Base-by-base conservation (phyloP, 805 yeast species). In the Saturnispora silvae region DNA sequence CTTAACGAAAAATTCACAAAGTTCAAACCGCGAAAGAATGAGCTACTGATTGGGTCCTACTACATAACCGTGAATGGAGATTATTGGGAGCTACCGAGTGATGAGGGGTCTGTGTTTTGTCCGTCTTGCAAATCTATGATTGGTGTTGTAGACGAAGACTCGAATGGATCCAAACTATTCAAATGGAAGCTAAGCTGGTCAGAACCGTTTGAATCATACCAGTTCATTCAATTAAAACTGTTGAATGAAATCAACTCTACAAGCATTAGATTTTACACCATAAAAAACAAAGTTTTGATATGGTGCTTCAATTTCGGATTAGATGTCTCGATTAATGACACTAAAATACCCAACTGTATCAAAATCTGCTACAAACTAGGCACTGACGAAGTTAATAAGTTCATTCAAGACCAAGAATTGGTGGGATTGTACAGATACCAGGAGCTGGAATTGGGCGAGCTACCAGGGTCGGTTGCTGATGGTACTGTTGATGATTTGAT, bases 241-340 rank as follows among this genome's bases (percentile, higher is more conserved):
- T 34, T 65, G 18, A 72, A 68, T 32, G 54, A 60, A 5, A 60
- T 68, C n/a, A 63, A 61, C 30, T 58, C 64, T 3, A 59, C 58
- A 29, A 70, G 73, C 0, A 52, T 63, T 1, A 42, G 72, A 23
- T 55, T 59, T 22, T 61, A 60, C 34, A 43, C 61, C 7, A 43
- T 51, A 1, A 46, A 50, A 22, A 34, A 35, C 5, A 27, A 33
- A 16, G 20, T 52, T 1, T 40, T 60, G 33, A 30, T 70, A 2
- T 75, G 81, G 79, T 66, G 75, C 9, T 68, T 75, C 48, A 72
- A 64, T 46, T 52, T 59, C 20, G 68, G 67, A 5, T 47, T 70
- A 17, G 40, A 45, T 13, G 37, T 40, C 4, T 33, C 25, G 7
- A 10, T 28, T 3, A 31, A 35, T 5, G 38, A 31, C 4, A 20